Percentiles rank a stretch among this genome's conserved stretches.
These are phyloP conservation scores for Termitomyces sp. DNA, from an alignment of 768 basidiomycete species.

Conservation along the genomic window DNA sequence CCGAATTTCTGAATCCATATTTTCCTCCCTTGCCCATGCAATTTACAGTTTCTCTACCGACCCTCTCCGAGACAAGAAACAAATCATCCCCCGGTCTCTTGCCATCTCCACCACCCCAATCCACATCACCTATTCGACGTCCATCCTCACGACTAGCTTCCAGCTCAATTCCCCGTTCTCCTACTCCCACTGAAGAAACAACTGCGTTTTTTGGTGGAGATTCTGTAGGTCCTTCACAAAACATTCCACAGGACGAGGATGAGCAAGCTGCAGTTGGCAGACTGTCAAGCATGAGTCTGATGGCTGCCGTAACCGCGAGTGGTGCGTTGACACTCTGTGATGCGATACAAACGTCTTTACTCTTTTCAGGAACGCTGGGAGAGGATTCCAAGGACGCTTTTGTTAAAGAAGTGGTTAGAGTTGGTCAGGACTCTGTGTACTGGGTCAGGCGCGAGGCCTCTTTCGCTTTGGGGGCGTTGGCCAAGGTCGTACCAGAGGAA, in stretches of 20 bases:
- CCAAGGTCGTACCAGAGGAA: slow-evolving; percentile 81
- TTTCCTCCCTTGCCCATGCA: slow-evolving; percentile 39
- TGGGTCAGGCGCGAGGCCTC: slow-evolving; percentile 86
- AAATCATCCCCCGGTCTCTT: neutral
- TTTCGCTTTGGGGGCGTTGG: slow-evolving; percentile 83
- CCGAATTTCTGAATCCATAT: slow-evolving; percentile 44
- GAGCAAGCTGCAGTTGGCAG: slow-evolving; percentile 84
- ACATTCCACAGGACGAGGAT: slow-evolving; percentile 35
- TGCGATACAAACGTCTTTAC: neutral
- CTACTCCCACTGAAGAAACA: slow-evolving; percentile 15
- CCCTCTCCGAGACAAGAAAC: slow-evolving; percentile 13
- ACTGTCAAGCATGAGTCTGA: slow-evolving; percentile 88
- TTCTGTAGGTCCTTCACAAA: neutral
- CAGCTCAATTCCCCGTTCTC: slow-evolving; percentile 13
- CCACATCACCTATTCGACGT: slow-evolving; percentile 1
- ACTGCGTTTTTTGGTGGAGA: neutral
- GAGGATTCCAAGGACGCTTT: slow-evolving; percentile 58
- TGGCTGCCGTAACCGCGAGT: slow-evolving; percentile 82
- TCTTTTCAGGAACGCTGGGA: slow-evolving; percentile 45
- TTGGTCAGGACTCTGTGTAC: slow-evolving; percentile 59
- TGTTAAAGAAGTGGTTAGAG: slow-evolving; percentile 70
- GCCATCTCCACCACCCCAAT: slow-evolving; percentile 7
- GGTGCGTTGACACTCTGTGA: slow-evolving; percentile 40
- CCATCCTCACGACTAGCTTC: neutral
- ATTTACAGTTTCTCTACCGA: slow-evolving; percentile 1